A percentile compares a stretch with the other conserved stretches of the same genome.
Evolutionary conservation across 768 basidiomycete species (phyloP).

Genomic region (Panaeolus cyanescens): DNA sequence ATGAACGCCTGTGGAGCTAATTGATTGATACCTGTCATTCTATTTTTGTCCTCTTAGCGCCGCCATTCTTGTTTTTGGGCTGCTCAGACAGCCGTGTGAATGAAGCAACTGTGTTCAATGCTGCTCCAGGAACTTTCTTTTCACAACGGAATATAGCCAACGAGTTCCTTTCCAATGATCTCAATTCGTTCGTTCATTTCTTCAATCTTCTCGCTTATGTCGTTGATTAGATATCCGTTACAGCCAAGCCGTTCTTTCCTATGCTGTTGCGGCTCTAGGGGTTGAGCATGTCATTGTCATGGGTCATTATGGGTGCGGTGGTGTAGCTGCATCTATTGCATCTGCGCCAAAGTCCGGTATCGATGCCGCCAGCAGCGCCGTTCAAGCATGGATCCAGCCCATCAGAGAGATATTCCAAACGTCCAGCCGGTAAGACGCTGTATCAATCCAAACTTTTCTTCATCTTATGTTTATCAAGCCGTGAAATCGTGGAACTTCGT

Average conservation of each 20-base stretch:
- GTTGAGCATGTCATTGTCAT: conserved; percentile 31
- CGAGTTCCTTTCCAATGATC: conserved; percentile 36
- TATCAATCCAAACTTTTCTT: no score
- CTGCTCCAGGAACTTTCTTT: conserved; percentile 40
- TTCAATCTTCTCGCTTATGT: conserved; percentile 33
- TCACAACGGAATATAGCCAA: conserved; percentile 42
- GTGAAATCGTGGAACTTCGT: conserved; percentile 35
- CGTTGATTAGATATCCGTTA: no score
- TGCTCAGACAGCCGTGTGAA: conserved; percentile 41
- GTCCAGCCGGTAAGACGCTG: conserved; percentile 26
- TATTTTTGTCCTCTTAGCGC: conserved; percentile 17
- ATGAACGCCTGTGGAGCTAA: not conserved
- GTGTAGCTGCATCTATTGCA: conserved; percentile 29
- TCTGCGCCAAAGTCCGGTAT: conserved; percentile 5
- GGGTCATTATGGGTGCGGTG: conserved; percentile 34
- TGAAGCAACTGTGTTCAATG: conserved; percentile 39
- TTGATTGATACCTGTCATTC: not conserved
- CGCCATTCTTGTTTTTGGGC: conserved; percentile 39
- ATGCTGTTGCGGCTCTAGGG: conserved; percentile 26
- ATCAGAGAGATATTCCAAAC: conserved; percentile 38
- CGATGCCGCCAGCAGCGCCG: conserved; percentile 27
- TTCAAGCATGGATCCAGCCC: conserved; percentile 41
- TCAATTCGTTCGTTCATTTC: conserved; percentile 31
- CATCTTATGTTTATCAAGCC: no score
- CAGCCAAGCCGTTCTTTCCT: conserved; percentile 31